Base-by-base conservation (phyloP, 192 early-diverging fungal species). In the Backusella luteola region DNA sequence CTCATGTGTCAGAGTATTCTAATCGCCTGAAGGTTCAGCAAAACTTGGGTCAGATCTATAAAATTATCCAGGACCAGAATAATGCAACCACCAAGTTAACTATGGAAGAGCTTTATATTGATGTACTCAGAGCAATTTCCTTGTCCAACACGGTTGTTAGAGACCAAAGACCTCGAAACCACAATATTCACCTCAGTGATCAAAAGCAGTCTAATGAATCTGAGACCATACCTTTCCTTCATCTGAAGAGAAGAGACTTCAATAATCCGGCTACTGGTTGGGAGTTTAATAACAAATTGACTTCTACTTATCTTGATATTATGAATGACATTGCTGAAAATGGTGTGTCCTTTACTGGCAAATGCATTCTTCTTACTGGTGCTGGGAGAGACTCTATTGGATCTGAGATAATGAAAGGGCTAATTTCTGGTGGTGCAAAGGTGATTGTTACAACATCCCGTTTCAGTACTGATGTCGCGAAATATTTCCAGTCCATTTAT, bases 361-460 rank as follows among this genome's bases (percentile, higher is more conserved):
- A 92, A 81, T 89, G 88, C 80, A 94, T 90, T 38, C 89, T 98
- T 32, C 87, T 97, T 56, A 98, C 96, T 26, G 97, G 97, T 69
- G 93, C 93, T 79, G 94, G 96, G 79, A 90, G 88, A 69, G 96
- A 90, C 68, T 97, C 96, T 0, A 98, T 98, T 78, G 97, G 93
- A 76, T 88, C 94, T 17, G 88, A 94, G 71, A 86, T 97, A 52
- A 83, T 98, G 67, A 89, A 93, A 81, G 91, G 91, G 21, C 84
- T 97, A 66, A 85, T 98, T 21, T 87, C 90, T 23, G 97, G 96
- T 76, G 97, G 97, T 73, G 94, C 93, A 63, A 85, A 90, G 76
- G 95, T 97, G 29, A 83, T 98, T 72, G 95, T 94, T 11, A 98
- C 97, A 12, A 98, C 97, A 34, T 97, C 96, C 6, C 90, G 94